Evolutionary conservation across 352 stramenopile species (phyloP).

Genomic region (Globisporangium nodosum): DNA sequence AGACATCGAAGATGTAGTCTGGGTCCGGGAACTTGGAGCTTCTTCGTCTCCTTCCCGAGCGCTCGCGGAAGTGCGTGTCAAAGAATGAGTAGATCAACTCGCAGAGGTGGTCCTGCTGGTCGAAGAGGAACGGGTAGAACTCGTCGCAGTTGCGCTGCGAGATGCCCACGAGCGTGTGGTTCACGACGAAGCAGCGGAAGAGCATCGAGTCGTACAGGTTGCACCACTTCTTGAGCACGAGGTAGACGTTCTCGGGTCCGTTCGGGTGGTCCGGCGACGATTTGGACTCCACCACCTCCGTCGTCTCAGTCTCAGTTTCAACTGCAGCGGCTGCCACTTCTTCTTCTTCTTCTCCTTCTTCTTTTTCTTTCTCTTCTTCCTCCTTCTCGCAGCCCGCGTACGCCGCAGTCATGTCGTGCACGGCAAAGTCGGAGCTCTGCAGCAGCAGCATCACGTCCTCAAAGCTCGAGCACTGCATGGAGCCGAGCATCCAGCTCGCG

Average conservation of each 20-base stretch:
- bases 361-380: not conserved
- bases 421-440: slow-evolving; percentile 83
- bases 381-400: slow-evolving; percentile 61
- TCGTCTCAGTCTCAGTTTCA: not conserved
- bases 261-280: not conserved
- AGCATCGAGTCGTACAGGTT: slow-evolving; percentile 94
- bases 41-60: slow-evolving; percentile 8
- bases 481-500: slow-evolving; percentile 89
- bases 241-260: slow-evolving; percentile 29
- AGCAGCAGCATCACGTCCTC: slow-evolving; percentile 83
- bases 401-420: slow-evolving; percentile 87
- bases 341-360: not conserved
- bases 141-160: slow-evolving; percentile 90
- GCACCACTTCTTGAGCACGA: slow-evolving; percentile 95
- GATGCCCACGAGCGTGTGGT: slow-evolving; percentile 76
- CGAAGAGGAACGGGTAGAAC: slow-evolving; percentile 87
- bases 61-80: slow-evolving; percentile 34
- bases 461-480: slow-evolving; percentile 71
- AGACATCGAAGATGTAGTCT: slow-evolving; percentile 93
- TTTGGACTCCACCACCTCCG: not conserved
- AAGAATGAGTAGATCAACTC: slow-evolving; percentile 70
- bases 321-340: too few species aligned
- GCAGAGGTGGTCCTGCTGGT: slow-evolving; percentile 67
- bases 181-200: slow-evolving; percentile 92
- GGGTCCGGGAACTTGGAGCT: slow-evolving; percentile 48